Evolutionary conservation across 2,329 filamentous ascomycete species (phyloP).

Genomic region (Aureobasidium pullulans): DNA sequence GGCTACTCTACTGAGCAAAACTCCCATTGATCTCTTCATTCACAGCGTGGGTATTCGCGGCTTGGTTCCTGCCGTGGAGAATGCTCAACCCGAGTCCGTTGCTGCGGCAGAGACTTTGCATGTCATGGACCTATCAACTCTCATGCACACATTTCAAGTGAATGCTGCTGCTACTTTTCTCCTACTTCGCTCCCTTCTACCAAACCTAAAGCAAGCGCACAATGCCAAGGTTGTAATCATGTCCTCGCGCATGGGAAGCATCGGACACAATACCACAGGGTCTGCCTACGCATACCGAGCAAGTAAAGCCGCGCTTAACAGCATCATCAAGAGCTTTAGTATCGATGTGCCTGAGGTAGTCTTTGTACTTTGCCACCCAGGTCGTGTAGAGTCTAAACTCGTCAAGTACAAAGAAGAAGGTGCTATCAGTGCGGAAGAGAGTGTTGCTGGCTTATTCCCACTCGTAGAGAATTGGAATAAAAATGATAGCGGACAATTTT

Average conservation of each 20-base stretch:
- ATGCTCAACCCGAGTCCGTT: constrained; percentile 26
- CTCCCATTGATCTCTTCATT: constrained; percentile 33
- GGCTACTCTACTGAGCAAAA: constrained; percentile 15
- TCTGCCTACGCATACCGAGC: constrained; percentile 42
- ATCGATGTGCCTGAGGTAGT: constrained; percentile 36
- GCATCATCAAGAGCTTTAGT: constrained; percentile 37
- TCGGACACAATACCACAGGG: constrained; percentile 33
- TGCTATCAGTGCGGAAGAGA: constrained; percentile 36
- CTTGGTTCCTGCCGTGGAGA: constrained; percentile 29
- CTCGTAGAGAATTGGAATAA: constrained; percentile 29
- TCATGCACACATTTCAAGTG: constrained; percentile 33
- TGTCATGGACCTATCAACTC: constrained; percentile 33
- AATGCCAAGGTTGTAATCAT: constrained; percentile 34
- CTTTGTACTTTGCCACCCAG: constrained; percentile 39
- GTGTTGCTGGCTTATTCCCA: constrained; percentile 31
- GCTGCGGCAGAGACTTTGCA: constrained; percentile 34
- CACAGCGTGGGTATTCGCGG: constrained; percentile 41
- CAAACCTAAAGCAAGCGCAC: constrained; percentile 23
- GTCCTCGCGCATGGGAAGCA: constrained; percentile 39
- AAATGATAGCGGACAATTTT: constrained; percentile 32
- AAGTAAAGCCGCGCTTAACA: constrained; percentile 41
- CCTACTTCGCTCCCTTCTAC: constrained; percentile 31
- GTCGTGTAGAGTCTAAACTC: constrained; percentile 38
- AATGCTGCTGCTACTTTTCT: constrained; percentile 39
- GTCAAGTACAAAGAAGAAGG: constrained; percentile 40